Evolutionary conservation across 2,329 filamentous ascomycete genomes (phyloP).

Genomic region (Incumbomyces delicatus): DNA sequence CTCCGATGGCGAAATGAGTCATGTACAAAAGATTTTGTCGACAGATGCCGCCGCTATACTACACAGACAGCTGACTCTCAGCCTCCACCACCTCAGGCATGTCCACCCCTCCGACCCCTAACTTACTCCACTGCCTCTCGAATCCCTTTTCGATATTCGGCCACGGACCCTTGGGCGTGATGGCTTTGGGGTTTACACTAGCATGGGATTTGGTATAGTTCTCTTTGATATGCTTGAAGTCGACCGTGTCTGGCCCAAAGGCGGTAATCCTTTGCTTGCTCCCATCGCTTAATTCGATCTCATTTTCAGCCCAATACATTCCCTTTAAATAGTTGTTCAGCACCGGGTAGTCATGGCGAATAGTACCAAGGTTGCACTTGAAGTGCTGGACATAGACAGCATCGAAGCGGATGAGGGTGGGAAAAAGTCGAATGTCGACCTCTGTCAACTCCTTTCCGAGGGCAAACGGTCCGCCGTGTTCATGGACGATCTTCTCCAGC

Average conservation of each 20-base stretch:
- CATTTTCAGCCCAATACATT: conserved; percentile 46
- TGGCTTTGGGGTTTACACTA: conserved; percentile 51
- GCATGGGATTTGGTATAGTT: conserved; percentile 54
- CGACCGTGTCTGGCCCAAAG: conserved; percentile 40
- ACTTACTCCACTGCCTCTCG: conserved; percentile 39
- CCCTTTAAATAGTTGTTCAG: conserved; percentile 52
- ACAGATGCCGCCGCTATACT: neutral
- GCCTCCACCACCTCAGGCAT: conserved; percentile 17
- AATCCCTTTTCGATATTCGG: conserved; percentile 47
- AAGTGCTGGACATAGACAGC: conserved; percentile 56
- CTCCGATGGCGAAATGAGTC: too few species aligned
- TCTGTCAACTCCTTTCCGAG: conserved; percentile 49
- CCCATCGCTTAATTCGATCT: conserved; percentile 23
- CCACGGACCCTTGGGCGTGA: conserved; percentile 54
- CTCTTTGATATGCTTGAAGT: conserved; percentile 61
- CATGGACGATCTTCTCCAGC: conserved; percentile 41
- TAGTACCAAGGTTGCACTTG: conserved; percentile 54
- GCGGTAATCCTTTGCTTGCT: conserved; percentile 28
- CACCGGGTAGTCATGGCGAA: conserved; percentile 51
- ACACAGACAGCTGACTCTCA: conserved; percentile 12
- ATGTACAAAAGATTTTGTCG: too few species aligned
- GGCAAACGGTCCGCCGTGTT: conserved; percentile 45
- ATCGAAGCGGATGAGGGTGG: conserved; percentile 52
- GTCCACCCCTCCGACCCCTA: conserved; percentile 39
- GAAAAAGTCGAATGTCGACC: conserved; percentile 49